Evolutionary conservation across 768 basidiomycete species (phyloP).

Genomic region (Termitomyces sp.): DNA sequence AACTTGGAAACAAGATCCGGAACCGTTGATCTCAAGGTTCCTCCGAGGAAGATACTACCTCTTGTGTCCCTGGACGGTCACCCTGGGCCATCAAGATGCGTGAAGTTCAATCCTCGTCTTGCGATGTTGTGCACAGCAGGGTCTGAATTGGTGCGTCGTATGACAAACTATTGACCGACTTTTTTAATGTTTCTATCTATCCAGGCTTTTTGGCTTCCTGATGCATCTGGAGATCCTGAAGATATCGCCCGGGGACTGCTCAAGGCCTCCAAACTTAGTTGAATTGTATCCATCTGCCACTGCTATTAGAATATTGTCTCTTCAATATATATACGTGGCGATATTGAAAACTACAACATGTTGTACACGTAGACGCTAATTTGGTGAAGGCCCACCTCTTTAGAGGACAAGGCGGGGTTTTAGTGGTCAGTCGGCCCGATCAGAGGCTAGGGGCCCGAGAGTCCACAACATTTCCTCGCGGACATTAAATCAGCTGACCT

Average conservation of each 20-base stretch:
- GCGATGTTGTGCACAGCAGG: conserved; percentile 88
- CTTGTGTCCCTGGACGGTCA: conserved; percentile 64
- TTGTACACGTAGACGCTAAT: not conserved
- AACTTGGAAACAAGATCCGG: conserved; percentile 48
- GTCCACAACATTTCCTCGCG: no score
- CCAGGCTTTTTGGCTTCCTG: conserved; percentile 45
- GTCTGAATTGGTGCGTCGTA: conserved; percentile 62
- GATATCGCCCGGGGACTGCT: conserved; percentile 67
- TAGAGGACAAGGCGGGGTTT: no score
- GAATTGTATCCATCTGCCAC: not conserved
- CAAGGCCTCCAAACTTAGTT: conserved; percentile 35
- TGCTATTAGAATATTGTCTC: not conserved
- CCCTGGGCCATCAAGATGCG: conserved; percentile 77
- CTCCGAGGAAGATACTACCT: conserved; percentile 39
- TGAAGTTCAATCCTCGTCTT: conserved; percentile 83
- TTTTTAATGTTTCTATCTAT: conserved; percentile 3
- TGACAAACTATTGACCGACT: not conserved
- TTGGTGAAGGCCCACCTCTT: not conserved
- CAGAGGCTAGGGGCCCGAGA: no score
- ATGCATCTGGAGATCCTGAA: conserved; percentile 60
- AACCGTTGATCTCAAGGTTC: conserved; percentile 47
- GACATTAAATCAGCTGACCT: no score
- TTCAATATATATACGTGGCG: not conserved
- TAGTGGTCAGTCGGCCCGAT: no score
- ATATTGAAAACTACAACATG: not conserved